phyloP scores from a whole-genome alignment of 768 basidiomycete genomes.

The Saitozyma sp. region DNA sequence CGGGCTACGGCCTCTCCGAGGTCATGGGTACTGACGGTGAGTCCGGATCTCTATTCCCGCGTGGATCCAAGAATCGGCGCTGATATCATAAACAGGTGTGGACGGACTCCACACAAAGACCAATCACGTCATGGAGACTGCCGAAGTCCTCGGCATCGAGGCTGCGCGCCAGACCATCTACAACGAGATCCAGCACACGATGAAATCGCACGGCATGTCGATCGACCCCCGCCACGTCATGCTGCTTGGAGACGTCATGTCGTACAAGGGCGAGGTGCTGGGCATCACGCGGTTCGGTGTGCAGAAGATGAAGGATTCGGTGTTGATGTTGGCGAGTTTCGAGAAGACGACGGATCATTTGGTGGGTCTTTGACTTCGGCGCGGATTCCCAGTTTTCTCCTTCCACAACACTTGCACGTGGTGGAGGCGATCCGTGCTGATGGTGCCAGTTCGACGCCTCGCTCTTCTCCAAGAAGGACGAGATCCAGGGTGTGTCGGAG shows the following conservation, averaged over 20 bases:
- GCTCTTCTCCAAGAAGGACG: slow-evolving; percentile 91
- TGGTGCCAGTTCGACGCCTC: slow-evolving; percentile 76
- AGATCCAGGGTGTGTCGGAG: slow-evolving; percentile 94
- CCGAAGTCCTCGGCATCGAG: slow-evolving; percentile 94
- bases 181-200: slow-evolving; percentile 95
- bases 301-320: slow-evolving; percentile 95
- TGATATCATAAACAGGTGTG: slow-evolving; percentile 63
- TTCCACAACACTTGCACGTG: neutral
- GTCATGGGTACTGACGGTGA: slow-evolving; percentile 96
- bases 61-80: neutral
- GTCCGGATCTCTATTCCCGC: slow-evolving; percentile 15
- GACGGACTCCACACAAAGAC: slow-evolving; percentile 88
- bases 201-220: slow-evolving; percentile 95
- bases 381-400: neutral
- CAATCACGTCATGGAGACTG: slow-evolving; percentile 95
- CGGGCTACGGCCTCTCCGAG: slow-evolving; percentile 93
- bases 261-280: slow-evolving; percentile 97
- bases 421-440: neutral
- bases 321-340: slow-evolving; percentile 97
- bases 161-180: slow-evolving; percentile 91
- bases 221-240: slow-evolving; percentile 99
- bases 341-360: slow-evolving; percentile 99
- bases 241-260: slow-evolving; percentile 98
- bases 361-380: no score
- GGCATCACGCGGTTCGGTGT: slow-evolving; percentile 99